phyloP scores from a whole-genome alignment of 768 basidiomycete species.

The Cystobasidium ongulense region DNA sequence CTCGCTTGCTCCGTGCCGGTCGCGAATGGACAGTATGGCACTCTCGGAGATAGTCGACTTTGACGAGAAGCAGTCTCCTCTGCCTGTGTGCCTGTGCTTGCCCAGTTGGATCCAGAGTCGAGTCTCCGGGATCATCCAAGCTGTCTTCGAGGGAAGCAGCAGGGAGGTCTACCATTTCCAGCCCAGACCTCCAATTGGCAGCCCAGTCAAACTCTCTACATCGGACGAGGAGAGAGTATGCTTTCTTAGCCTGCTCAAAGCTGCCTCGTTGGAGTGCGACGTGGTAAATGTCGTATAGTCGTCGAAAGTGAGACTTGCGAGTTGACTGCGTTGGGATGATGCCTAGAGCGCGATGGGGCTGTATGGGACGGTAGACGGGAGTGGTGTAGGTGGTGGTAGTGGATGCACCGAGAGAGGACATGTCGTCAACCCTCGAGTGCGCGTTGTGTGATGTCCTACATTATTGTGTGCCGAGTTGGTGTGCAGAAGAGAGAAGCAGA shows the following conservation, averaged over 20 bases:
- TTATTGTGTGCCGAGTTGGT: not conserved
- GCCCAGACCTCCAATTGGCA: slow-evolving; percentile 21
- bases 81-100: not conserved
- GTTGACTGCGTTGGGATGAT: not conserved
- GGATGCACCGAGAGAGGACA: not conserved
- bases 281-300: slow-evolving; percentile 27
- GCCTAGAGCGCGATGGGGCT: not conserved
- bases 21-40: slow-evolving; percentile 18
- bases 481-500: not conserved
- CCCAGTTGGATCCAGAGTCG: not conserved
- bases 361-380: not conserved
- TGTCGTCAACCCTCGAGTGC: not conserved
- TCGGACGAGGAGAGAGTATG: slow-evolving; percentile 29
- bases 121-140: not conserved
- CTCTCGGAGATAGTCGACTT: slow-evolving; percentile 16
- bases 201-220: slow-evolving; percentile 28
- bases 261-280: slow-evolving; percentile 21
- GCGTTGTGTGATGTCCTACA: not conserved
- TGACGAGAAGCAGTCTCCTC: not conserved
- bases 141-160: not conserved
- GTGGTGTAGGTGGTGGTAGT: not conserved
- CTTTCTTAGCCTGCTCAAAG: slow-evolving; percentile 2
- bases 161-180: slow-evolving; percentile 19
- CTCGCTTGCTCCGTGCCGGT: not conserved
- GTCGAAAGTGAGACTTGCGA: slow-evolving; percentile 19